These are phyloP conservation scores for Termitomyces sp. DNA, from an alignment of 768 basidiomycete species.

Conservation along the genomic window DNA sequence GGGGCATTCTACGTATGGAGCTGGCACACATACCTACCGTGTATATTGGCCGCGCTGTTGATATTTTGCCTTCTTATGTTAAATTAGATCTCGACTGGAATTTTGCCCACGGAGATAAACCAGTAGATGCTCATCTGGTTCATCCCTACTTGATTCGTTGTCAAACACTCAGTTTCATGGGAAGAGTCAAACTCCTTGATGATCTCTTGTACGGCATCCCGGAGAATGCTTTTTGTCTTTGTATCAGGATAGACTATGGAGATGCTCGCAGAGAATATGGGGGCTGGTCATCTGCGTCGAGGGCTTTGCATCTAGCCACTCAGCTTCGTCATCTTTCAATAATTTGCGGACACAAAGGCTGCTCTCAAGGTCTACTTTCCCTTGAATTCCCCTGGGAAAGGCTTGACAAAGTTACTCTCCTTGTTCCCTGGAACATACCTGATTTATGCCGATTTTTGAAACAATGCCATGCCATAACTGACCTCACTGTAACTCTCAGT, in stretches of 20 bases:
- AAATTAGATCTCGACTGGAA: background rate
- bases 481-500: background rate
- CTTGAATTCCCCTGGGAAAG: background rate
- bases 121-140: background rate
- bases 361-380: background rate
- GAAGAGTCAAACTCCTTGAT: background rate
- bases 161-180: background rate
- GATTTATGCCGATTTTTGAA: background rate
- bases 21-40: background rate
- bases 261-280: too few relatives aligned
- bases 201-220: background rate
- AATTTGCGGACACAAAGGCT: background rate
- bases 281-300: background rate
- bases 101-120: background rate
- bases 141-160: background rate
- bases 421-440: background rate
- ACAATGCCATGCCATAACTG: background rate
- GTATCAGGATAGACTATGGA: background rate
- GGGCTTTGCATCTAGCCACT: background rate
- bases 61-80: background rate
- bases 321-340: background rate
- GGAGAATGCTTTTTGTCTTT: background rate
- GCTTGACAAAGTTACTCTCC: background rate
- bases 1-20: background rate
- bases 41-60: background rate